Conservation (phyloP, 352 stramenopile genomes). For the Phytophthora capsici region DNA sequence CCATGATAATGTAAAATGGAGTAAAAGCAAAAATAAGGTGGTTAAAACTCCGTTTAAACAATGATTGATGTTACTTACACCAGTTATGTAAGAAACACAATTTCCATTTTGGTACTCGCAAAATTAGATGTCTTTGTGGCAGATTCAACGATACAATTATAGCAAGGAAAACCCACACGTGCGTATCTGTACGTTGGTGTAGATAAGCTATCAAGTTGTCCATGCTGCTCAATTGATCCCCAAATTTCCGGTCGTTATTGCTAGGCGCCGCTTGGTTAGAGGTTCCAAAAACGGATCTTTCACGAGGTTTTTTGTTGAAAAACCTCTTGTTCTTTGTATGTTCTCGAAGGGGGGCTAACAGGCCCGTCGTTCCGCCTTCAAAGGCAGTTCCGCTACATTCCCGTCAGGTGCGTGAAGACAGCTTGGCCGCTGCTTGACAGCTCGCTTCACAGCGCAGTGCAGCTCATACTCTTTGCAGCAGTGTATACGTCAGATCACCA, state of each 20-base stretch:
- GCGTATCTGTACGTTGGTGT: too few relatives aligned
- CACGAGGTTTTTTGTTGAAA: conserved; percentile 32
- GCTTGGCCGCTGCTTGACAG: background rate
- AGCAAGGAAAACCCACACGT: too few relatives aligned
- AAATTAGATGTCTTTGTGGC: too few relatives aligned
- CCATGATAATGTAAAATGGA: conserved; percentile 46
- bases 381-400: conserved; percentile 32
- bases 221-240: background rate
- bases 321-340: conserved; percentile 27
- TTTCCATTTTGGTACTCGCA: too few relatives aligned
- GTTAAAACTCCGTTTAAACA: too few relatives aligned
- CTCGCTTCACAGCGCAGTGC: background rate
- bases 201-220: background rate
- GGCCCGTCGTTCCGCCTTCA: conserved; percentile 16
- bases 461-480: background rate
- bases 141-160: too few relatives aligned
- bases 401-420: conserved; percentile 26
- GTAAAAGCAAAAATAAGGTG: background rate
- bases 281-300: conserved; percentile 38
- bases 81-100: background rate
- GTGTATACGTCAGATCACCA: background rate
- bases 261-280: conserved; percentile 9
- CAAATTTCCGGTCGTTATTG: conserved; percentile 6
- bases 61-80: background rate
- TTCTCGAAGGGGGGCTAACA: conserved; percentile 15